Conservation (phyloP, 805 yeast genomes). For the Monosporozyma aquatica region DNA sequence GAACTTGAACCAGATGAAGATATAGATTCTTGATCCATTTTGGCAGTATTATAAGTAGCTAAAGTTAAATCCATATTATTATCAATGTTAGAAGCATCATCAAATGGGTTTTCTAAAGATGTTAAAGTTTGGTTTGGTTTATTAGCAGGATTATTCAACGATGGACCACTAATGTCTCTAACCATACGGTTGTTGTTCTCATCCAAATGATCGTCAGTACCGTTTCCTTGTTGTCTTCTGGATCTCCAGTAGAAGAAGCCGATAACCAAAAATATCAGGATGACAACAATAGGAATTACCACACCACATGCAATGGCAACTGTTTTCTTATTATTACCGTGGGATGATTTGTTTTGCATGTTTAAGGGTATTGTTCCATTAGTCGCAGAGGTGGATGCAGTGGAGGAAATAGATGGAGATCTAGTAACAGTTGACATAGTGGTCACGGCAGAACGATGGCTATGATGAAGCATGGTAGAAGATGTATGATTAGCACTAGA, state of each 20-base stretch:
- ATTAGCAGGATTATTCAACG: constrained; percentile 31
- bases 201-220: constrained; percentile 23
- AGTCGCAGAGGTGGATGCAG: constrained; percentile 22
- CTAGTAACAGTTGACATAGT: constrained; percentile 13
- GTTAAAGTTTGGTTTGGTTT: constrained; percentile 22
- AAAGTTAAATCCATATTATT: constrained; percentile 39
- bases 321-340: constrained; percentile 35
- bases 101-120: constrained; percentile 26
- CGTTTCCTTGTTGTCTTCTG: constrained; percentile 27
- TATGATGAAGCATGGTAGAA: constrained; percentile 16
- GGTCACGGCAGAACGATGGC: constrained; percentile 7
- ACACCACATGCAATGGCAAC: constrained; percentile 89
- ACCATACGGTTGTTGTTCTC: constrained; percentile 17
- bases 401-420: constrained; percentile 22
- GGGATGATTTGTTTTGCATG: constrained; percentile 10
- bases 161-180: constrained; percentile 35
- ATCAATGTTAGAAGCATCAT: constrained; percentile 24
- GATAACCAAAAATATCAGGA: constrained; percentile 40
- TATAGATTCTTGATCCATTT: constrained; percentile 41
- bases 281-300: constrained; percentile 58
- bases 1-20: constrained; percentile 34
- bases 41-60: constrained; percentile 31
- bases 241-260: constrained; percentile 50
- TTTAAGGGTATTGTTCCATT: constrained; percentile 16
- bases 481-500: constrained; percentile 13